A percentile compares a stretch with the other conserved stretches of the same genome.
phyloP scores from a whole-genome alignment of 2,329 filamentous ascomycete genomes.

The Alternaria ventricosa region DNA sequence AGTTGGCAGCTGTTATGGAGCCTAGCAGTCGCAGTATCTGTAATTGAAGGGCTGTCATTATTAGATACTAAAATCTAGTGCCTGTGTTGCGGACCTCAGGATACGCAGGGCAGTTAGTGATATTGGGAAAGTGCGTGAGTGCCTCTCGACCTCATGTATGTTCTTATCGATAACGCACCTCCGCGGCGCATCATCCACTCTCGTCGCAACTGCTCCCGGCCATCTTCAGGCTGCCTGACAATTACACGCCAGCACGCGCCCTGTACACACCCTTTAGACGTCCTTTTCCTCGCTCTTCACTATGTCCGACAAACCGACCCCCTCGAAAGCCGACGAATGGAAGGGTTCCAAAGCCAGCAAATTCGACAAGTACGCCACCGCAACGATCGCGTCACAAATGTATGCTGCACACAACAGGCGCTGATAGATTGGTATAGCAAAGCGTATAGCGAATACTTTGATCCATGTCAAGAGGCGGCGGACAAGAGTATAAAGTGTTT shows the following conservation, averaged over 20 bases:
- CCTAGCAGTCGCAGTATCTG: not conserved
- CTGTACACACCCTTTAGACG: not conserved
- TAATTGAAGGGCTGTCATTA: not conserved
- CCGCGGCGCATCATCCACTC: not conserved
- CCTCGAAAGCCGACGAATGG: constrained; percentile 31
- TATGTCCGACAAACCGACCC: constrained; percentile 17
- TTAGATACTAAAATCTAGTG: not conserved
- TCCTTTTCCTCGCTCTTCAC: not conserved
- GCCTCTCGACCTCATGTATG: not conserved
- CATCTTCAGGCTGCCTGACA: not conserved
- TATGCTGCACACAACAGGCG: not conserved
- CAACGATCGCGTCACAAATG: not conserved
- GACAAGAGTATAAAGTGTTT: constrained; percentile 84
- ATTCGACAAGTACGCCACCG: constrained; percentile 48
- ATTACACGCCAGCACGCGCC: not conserved
- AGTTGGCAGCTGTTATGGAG: not conserved
- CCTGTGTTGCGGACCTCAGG: not conserved
- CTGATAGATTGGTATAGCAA: constrained; percentile 66
- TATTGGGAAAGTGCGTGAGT: not conserved
- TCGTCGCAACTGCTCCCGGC: not conserved
- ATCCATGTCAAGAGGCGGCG: constrained; percentile 94
- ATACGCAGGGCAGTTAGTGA: not conserved
- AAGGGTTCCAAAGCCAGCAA: constrained; percentile 41
- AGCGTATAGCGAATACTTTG: constrained; percentile 85
- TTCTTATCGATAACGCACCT: constrained; percentile 22